Evolutionary conservation across 1,284 basidiomycete genomes (phyloP).

Genomic region (Entoloma clypeatum): DNA sequence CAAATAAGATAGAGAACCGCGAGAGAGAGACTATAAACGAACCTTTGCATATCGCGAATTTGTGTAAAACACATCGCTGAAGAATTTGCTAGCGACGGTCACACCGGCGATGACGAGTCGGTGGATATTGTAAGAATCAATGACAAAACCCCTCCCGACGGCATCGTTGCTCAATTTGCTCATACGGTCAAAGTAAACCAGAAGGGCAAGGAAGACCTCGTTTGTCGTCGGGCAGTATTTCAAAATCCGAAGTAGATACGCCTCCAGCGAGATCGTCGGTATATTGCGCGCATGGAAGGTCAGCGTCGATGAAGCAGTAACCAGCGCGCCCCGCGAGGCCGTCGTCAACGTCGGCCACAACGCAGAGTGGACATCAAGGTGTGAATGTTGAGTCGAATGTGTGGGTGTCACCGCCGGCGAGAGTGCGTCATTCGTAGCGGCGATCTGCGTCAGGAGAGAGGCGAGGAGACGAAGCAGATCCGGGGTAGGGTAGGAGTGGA

Average conservation of each 20-base stretch:
- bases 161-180: constrained; percentile 65
- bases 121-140: constrained; percentile 97
- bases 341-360: constrained; percentile 68
- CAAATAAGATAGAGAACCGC: background rate
- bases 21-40: constrained; percentile 25
- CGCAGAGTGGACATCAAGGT: constrained; percentile 35
- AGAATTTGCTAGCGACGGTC: constrained; percentile 98
- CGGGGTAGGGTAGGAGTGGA: constrained; percentile 60
- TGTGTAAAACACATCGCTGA: constrained; percentile 99
- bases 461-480: constrained; percentile 89
- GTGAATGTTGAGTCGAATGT: constrained; percentile 15
- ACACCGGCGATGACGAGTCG: constrained; percentile 95
- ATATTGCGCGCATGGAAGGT: constrained; percentile 96
- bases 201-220: constrained; percentile 90
- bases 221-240: constrained; percentile 99
- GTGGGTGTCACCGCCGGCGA: constrained; percentile 24
- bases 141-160: constrained; percentile 78
- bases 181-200: constrained; percentile 97
- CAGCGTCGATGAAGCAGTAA: constrained; percentile 78
- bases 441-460: constrained; percentile 86
- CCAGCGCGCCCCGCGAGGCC: constrained; percentile 76
- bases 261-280: constrained; percentile 92
- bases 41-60: constrained; percentile 99
- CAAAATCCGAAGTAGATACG: constrained; percentile 91
- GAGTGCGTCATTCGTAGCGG: constrained; percentile 81